These are phyloP conservation scores for Pelargonium fulgidum DNA, from an alignment of 441 rosid genomes.

Conservation along the genomic window DNA sequence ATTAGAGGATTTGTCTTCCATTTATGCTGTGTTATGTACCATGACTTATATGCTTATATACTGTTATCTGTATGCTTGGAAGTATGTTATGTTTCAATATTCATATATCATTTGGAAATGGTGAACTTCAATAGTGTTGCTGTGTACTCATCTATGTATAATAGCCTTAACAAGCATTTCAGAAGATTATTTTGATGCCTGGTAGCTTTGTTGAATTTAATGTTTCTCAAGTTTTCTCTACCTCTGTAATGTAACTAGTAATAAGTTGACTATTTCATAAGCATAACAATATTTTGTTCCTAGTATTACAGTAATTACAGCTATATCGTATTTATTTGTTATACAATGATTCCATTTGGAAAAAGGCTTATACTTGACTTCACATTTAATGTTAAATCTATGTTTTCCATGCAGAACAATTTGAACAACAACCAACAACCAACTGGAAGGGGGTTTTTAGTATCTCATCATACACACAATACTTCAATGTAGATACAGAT, in stretches of 20 bases:
- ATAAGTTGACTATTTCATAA: not conserved
- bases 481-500: constrained; percentile 85
- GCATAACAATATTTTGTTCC: not conserved
- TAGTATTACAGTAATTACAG: not conserved
- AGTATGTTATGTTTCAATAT: not conserved
- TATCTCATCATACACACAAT: constrained; percentile 70
- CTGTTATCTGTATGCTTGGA: not conserved
- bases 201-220: not conserved
- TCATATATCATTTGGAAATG: no score
- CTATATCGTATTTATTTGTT: not conserved
- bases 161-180: not conserved
- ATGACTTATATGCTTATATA: not conserved
- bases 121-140: no score
- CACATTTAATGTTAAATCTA: not conserved
- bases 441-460: constrained; percentile 75
- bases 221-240: not conserved
- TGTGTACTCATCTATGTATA: not conserved
- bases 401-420: constrained; percentile 42
- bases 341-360: not conserved
- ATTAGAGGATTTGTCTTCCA: not conserved
- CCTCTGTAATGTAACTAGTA: not conserved
- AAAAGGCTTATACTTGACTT: not conserved
- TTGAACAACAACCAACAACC: constrained; percentile 69
- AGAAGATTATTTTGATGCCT: not conserved
- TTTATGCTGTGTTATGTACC: not conserved